These are phyloP conservation scores for Teratosphaeria destructans DNA, from an alignment of 2,329 filamentous ascomycete genomes.

Conservation along the genomic window DNA sequence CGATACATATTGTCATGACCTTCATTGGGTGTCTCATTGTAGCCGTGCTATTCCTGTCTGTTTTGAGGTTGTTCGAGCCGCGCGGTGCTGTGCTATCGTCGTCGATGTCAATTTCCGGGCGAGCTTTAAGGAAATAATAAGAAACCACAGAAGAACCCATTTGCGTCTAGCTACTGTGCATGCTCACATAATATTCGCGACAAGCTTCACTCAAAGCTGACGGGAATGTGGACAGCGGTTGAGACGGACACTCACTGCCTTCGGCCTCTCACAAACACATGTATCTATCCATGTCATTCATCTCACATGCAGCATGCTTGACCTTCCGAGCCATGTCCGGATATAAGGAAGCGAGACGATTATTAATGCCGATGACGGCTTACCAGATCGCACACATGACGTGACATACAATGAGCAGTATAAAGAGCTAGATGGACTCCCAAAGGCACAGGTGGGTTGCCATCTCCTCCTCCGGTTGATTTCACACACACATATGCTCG, in stretches of 20 bases:
- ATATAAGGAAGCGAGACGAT: not conserved
- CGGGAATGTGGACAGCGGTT: too few species aligned
- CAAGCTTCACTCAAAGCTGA: too few species aligned
- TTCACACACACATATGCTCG: not conserved
- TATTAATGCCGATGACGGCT: not conserved
- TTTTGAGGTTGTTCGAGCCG: not conserved
- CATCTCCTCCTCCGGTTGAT: not conserved
- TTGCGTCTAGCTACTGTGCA: too few species aligned
- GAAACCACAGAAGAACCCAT: not conserved
- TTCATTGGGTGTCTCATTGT: not conserved
- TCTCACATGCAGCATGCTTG: not conserved
- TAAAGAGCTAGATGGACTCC: not conserved
- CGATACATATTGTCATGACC: not conserved
- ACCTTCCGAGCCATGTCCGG: not conserved
- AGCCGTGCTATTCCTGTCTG: not conserved
- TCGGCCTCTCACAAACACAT: not conserved
- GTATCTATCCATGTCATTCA: not conserved
- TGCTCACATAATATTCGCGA: too few species aligned
- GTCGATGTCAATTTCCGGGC: not conserved
- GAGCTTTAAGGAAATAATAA: not conserved
- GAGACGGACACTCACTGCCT: not conserved
- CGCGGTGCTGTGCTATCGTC: not conserved
- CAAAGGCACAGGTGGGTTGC: not conserved
- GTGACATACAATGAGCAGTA: not conserved
- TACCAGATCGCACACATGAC: not conserved